phyloP scores from a whole-genome alignment of 148 eudicot genomes.

The Fagopyrum tataricum region DNA sequence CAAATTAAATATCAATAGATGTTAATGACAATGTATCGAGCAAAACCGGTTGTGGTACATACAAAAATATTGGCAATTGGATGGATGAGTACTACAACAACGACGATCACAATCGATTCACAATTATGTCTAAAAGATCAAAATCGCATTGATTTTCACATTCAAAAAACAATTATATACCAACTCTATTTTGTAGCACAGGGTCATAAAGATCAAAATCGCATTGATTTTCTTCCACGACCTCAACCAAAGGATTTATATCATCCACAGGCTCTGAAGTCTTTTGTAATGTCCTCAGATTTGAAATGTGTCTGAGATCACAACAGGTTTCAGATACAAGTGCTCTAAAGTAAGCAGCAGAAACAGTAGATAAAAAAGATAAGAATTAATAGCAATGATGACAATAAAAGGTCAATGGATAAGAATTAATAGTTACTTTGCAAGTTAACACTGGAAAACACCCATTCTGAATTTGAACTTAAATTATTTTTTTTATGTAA shows the following conservation, averaged over 20 bases:
- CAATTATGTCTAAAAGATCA: too few species aligned
- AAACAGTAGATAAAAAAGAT: background rate
- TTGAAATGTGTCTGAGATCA: conserved; percentile 42
- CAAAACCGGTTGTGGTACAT: too few species aligned
- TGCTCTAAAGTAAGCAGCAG: background rate
- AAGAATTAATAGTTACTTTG: background rate
- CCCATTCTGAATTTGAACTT: background rate
- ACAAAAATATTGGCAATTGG: too few species aligned
- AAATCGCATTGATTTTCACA: too few species aligned
- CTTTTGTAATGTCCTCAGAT: conserved; percentile 26
- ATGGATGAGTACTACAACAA: too few species aligned
- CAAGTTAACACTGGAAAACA: background rate
- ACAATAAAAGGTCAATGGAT: background rate
- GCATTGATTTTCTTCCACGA: conserved; percentile 24
- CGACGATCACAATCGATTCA: too few species aligned
- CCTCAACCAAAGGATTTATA: conserved; percentile 25
- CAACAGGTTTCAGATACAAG: background rate
- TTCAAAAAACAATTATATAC: conserved; percentile 95
- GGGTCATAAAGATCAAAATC: conserved; percentile 51
- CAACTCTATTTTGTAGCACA: conserved; percentile 82
- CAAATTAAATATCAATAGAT: too few species aligned
- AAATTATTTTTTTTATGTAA: background rate
- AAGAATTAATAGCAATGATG: background rate
- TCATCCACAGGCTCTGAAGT: conserved; percentile 24
- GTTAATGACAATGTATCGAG: too few species aligned